Evolutionary conservation across 306 rosid genomes (phyloP).

Genomic region (Pterocarpus macrocarpus): DNA sequence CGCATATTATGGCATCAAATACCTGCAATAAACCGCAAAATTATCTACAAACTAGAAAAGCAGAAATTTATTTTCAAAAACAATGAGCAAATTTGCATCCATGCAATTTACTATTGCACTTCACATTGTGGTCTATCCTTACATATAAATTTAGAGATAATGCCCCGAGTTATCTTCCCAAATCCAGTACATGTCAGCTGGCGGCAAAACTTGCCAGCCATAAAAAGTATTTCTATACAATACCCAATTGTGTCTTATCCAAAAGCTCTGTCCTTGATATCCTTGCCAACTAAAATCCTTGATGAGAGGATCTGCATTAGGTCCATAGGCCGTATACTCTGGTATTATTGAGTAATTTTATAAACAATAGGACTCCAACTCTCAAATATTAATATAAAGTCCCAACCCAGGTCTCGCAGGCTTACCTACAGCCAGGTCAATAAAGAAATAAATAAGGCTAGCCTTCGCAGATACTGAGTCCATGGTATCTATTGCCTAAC

Average conservation of each 20-base stretch:
- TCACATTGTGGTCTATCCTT: slow-evolving; percentile 18
- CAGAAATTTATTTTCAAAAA: neutral
- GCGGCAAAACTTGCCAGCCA: slow-evolving; percentile 10
- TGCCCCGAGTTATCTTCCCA: neutral
- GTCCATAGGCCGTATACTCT: neutral
- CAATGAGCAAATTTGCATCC: slow-evolving; percentile 1
- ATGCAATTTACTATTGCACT: slow-evolving; percentile 25
- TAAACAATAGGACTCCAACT: neutral
- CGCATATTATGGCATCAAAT: slow-evolving; percentile 95
- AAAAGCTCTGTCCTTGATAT: slow-evolving; percentile 1
- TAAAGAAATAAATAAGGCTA: neutral
- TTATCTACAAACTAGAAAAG: slow-evolving; percentile 5
- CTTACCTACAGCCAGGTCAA: neutral
- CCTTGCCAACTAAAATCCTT: slow-evolving; percentile 23
- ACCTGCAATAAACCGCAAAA: slow-evolving; percentile 55
- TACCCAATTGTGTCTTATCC: neutral
- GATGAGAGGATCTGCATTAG: slow-evolving; percentile 5
- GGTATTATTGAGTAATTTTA: neutral
- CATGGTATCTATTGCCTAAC: slow-evolving; percentile 12
- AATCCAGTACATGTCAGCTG: slow-evolving; percentile 15
- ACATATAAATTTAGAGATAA: slow-evolving; percentile 15
- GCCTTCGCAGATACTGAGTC: neutral
- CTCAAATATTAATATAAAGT: neutral
- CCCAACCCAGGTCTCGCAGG: neutral
- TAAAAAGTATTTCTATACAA: neutral